A percentile compares a stretch with the other conserved stretches of the same genome.
Evolutionary conservation across 2,329 filamentous ascomycete species (phyloP).

Genomic region (Beauveria brongniartii): DNA sequence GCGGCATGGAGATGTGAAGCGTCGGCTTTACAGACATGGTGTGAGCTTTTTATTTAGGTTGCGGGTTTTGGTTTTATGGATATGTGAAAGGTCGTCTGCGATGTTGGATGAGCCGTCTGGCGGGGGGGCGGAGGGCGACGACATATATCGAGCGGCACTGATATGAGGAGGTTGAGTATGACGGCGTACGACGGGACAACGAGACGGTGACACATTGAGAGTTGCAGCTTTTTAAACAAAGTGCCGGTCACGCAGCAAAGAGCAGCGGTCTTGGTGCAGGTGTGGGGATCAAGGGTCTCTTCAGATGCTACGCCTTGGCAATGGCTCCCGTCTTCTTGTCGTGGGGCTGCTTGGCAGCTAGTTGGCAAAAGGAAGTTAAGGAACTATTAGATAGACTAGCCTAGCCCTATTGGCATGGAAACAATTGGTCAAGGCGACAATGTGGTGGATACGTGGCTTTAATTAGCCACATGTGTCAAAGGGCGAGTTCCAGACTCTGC

Average conservation of each 20-base stretch:
- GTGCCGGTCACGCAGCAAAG: conserved; percentile 6
- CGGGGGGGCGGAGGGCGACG: background rate
- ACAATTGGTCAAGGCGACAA: background rate
- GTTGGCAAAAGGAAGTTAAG: background rate
- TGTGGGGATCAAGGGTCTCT: conserved; percentile 8
- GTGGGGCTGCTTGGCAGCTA: background rate
- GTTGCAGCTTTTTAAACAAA: conserved; percentile 7
- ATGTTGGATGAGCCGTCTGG: background rate
- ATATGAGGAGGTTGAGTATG: background rate
- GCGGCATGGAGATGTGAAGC: conserved; percentile 11
- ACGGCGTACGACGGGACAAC: background rate
- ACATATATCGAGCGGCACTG: background rate
- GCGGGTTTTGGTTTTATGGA: background rate
- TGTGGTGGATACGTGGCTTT: conserved; percentile 2
- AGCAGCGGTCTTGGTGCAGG: background rate
- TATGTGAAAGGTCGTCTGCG: background rate
- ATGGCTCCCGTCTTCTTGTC: background rate
- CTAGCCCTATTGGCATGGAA: no score
- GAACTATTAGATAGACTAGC: no score
- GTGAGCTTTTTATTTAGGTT: background rate
- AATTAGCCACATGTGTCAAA: background rate
- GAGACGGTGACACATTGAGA: conserved; percentile 6
- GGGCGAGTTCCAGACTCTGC: background rate
- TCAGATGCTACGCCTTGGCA: conserved; percentile 1
- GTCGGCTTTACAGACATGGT: conserved; percentile 10